Evolutionary conservation across 257 asterid genomes (phyloP), one percentile per base, ranked within the genome.

Genomic region (Plectranthus barbatus): DNA sequence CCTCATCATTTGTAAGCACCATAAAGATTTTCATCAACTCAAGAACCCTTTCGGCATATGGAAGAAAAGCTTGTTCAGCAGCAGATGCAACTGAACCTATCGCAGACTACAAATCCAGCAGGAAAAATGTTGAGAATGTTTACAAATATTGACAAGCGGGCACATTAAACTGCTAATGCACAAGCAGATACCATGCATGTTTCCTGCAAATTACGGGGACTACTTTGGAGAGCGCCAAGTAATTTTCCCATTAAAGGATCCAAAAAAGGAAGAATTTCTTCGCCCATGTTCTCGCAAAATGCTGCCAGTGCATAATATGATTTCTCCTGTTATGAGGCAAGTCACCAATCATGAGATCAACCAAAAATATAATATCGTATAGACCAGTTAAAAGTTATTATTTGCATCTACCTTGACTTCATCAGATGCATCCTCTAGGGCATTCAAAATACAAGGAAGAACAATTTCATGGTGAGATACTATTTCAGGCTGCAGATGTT

Each of bases 31-130:
- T 87, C 92, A 90, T 90, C 85, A 93, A 75, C 83, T 89, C 97
- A 65, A 93, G 88, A 74, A 93, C 97, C 81, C 83, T 86, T 70
- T 93, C 96, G 57, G 97, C 96, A 74, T 85, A 90, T 53, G 95
- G 96, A 67, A 90, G 53, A 75, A 93, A 93, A 57, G 96, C 94
- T 73, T 93, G 84, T 63, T 93, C 99, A 41, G 99, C 88, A 75
- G 99, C 97, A 72, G 99, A 77, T 70, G 99, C 99, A 74, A 93
- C 95, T 68, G 99, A 93, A 56, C 99, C 97, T 40, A 93, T 90
- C 59, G 99, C 97, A 75, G 99, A 93, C 98, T 92, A 75, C 73
- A 80, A 75, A 59, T 67, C 49, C 42, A 72, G 60, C 48, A 75
- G 74, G 48, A 41, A 67, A 15, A 48, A 42, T 37, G 72, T 66